These are phyloP conservation scores for Sporothrix pseudoabietina DNA, from an alignment of 2,329 filamentous ascomycete genomes.

Conservation along the genomic window DNA sequence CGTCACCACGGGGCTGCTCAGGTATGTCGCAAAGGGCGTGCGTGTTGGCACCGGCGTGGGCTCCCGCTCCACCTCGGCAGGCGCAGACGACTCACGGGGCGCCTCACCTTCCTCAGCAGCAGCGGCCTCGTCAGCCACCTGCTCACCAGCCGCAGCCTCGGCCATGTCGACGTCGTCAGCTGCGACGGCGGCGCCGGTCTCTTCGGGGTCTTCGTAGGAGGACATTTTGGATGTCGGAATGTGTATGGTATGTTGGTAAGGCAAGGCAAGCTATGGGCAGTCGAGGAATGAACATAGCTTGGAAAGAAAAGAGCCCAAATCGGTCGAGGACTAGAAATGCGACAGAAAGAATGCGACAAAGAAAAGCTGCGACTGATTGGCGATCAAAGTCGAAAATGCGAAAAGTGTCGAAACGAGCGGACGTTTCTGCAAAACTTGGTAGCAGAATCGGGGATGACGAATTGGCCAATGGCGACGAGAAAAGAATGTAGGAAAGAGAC, in stretches of 20 bases:
- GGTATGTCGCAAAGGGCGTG: slow-evolving; percentile 58
- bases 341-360: neutral
- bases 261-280: neutral
- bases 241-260: neutral
- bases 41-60: slow-evolving; percentile 39
- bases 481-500: neutral
- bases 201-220: neutral
- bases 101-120: slow-evolving; percentile 22
- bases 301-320: neutral
- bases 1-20: slow-evolving; percentile 70
- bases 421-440: neutral
- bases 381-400: neutral
- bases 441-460: neutral
- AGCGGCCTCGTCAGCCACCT: neutral
- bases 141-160: neutral
- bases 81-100: neutral
- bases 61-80: slow-evolving; percentile 34
- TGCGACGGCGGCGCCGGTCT: neutral
- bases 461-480: neutral
- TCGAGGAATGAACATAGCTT: neutral
- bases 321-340: neutral
- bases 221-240: slow-evolving; percentile 12
- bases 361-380: neutral
- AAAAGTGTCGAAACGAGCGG: neutral
- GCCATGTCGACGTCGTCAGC: slow-evolving; percentile 16